These are phyloP conservation scores for Arabidopsis lyrata DNA, from an alignment of 441 rosid genomes.

Conservation along the genomic window DNA sequence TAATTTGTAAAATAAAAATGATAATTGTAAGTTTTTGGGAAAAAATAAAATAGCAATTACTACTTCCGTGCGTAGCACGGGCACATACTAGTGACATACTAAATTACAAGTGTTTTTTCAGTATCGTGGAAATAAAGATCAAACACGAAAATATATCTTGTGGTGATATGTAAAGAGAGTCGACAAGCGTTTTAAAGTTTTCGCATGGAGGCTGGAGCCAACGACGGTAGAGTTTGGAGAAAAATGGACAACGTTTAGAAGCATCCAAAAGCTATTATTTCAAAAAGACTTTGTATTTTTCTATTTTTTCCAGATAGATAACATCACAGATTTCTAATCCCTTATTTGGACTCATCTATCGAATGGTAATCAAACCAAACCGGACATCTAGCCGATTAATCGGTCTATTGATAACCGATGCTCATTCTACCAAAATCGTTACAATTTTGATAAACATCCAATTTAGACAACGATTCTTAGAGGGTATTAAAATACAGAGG, in stretches of 20 bases:
- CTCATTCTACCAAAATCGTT: neutral
- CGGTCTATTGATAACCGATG: neutral
- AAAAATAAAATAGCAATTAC: too few species aligned
- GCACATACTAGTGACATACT: neutral
- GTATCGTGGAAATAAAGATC: neutral
- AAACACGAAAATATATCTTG: neutral
- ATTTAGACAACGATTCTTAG: slow-evolving; percentile 15
- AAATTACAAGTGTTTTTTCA: neutral
- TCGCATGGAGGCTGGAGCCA: neutral
- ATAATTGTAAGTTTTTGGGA: too few species aligned
- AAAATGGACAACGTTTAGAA: neutral
- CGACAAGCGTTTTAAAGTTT: neutral
- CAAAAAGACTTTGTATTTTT: neutral
- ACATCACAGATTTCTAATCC: neutral
- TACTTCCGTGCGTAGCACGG: too few species aligned
- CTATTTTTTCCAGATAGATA: neutral
- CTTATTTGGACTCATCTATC: neutral
- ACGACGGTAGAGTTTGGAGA: neutral
- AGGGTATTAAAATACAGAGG: neutral
- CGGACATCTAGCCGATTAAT: neutral
- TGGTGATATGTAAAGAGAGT: neutral
- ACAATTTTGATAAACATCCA: neutral
- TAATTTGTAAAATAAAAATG: too few species aligned
- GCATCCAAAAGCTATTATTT: neutral
- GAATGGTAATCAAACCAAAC: neutral